A percentile compares a stretch with the other conserved stretches of the same genome.
These are phyloP conservation scores for Dentipellis sp. DNA, from an alignment of 768 basidiomycete species.

Conservation along the genomic window DNA sequence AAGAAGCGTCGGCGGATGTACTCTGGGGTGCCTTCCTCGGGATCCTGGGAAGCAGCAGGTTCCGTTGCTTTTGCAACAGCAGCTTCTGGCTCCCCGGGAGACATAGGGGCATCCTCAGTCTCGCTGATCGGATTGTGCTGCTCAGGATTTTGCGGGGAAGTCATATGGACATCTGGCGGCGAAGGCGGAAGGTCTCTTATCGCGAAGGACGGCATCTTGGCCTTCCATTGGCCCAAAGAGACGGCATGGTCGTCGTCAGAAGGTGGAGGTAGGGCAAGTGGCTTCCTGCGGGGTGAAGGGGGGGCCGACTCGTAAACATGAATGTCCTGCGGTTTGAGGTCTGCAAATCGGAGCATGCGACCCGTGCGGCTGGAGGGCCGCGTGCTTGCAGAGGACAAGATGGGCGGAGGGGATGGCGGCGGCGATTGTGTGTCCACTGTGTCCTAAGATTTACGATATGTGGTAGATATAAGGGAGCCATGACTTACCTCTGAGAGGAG, in stretches of 20 bases:
- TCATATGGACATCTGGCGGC: background rate
- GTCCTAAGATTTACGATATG: background rate
- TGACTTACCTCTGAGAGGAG: background rate
- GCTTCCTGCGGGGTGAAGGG: slow-evolving; percentile 55
- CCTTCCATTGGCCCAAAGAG: slow-evolving; percentile 31
- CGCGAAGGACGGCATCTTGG: background rate
- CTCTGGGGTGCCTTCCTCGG: slow-evolving; percentile 70
- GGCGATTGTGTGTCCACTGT: background rate
- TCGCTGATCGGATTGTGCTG: too few relatives aligned
- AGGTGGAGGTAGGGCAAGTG: slow-evolving; percentile 50
- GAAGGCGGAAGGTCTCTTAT: background rate
- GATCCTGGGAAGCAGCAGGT: slow-evolving; percentile 17
- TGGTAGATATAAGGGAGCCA: background rate
- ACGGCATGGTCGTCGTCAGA: slow-evolving; percentile 25
- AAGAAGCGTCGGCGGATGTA: slow-evolving; percentile 81
- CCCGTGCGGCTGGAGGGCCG: slow-evolving; percentile 44
- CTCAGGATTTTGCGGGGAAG: background rate
- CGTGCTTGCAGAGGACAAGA: slow-evolving; percentile 39
- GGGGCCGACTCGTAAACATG: slow-evolving; percentile 80
- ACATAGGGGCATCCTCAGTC: background rate
- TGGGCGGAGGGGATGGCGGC: slow-evolving; percentile 23
- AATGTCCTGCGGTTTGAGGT: slow-evolving; percentile 64
- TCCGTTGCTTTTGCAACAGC: background rate
- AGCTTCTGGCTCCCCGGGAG: background rate
- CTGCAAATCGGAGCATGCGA: slow-evolving; percentile 65